phyloP scores from a whole-genome alignment of 257 asterid genomes.

The Capsicum chinense region DNA sequence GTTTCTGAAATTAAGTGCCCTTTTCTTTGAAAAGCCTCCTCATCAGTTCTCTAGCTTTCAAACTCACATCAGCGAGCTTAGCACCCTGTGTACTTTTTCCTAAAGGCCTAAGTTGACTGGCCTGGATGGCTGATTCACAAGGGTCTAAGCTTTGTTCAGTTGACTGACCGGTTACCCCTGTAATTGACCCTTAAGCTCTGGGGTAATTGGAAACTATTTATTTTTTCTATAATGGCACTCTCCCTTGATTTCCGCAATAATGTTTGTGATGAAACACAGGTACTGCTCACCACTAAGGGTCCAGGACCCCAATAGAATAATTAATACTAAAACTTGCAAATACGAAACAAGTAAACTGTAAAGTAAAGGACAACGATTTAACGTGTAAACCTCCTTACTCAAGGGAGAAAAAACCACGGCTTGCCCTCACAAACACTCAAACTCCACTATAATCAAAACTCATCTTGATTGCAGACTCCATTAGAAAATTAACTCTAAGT shows the following conservation, averaged over 20 bases:
- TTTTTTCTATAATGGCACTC: not conserved
- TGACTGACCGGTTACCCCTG: not conserved
- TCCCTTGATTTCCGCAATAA: not conserved
- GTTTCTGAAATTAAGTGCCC: constrained; percentile 8
- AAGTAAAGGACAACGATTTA: too few species aligned
- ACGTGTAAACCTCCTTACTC: too few species aligned
- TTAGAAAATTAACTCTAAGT: too few species aligned
- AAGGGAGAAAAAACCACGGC: too few species aligned
- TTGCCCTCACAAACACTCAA: too few species aligned
- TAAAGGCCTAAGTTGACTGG: not conserved
- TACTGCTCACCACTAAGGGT: too few species aligned
- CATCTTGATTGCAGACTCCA: too few species aligned
- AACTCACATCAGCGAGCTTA: not conserved
- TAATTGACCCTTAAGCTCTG: not conserved
- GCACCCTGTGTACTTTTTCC: not conserved
- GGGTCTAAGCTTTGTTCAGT: not conserved
- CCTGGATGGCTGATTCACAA: not conserved
- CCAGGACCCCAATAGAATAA: too few species aligned
- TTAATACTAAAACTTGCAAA: too few species aligned
- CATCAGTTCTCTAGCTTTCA: not conserved
- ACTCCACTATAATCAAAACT: too few species aligned
- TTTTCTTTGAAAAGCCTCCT: constrained; percentile 9
- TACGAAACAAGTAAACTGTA: too few species aligned
- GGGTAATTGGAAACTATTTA: not conserved
- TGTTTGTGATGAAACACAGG: not conserved